Conservation (phyloP, 1,139 yeast species). For the Neolecta irregularis region DNA sequence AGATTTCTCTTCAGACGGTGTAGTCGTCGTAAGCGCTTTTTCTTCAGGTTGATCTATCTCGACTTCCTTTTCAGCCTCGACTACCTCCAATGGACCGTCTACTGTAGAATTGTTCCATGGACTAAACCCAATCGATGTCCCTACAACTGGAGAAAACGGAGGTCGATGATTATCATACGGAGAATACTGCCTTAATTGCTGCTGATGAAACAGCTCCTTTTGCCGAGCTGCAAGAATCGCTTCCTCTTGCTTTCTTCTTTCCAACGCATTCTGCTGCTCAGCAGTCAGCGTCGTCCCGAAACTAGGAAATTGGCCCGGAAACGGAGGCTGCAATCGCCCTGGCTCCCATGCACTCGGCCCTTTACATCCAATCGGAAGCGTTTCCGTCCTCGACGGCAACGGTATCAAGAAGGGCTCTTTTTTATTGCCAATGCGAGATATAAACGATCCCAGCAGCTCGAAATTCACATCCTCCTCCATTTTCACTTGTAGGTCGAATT, state of each 20-base stretch:
- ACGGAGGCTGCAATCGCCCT: slow-evolving; percentile 12
- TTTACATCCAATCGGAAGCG: slow-evolving; percentile 2
- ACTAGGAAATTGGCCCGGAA: slow-evolving; percentile 11
- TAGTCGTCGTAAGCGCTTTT: too few species aligned
- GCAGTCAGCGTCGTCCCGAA: slow-evolving; percentile 12
- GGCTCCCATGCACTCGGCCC: slow-evolving; percentile 6
- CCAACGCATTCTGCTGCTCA: slow-evolving; percentile 13
- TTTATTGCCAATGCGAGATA: slow-evolving; percentile 30
- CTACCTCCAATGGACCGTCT: slow-evolving; percentile 7
- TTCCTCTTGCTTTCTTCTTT: slow-evolving; percentile 16
- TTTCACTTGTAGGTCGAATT: slow-evolving; percentile 40
- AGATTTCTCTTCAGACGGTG: too few species aligned
- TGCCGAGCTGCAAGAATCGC: slow-evolving; percentile 14
- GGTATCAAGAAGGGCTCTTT: slow-evolving; percentile 49
- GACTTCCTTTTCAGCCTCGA: slow-evolving; percentile 9
- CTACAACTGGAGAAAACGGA: too few species aligned
- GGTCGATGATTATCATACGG: too few species aligned
- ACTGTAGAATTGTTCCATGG: too few species aligned
- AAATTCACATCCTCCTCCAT: slow-evolving; percentile 29
- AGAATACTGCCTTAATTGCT: slow-evolving; percentile 12
- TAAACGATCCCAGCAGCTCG: slow-evolving; percentile 22
- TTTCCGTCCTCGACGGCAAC: slow-evolving; percentile 24
- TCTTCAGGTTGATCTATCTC: slow-evolving; percentile 4
- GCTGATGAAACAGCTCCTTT: slow-evolving; percentile 13
- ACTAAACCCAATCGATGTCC: too few species aligned